Evolutionary conservation across 2,329 filamentous ascomycete species (phyloP), one percentile per base, ranked within the genome.

Genomic region (Emydomyces testavorans): DNA sequence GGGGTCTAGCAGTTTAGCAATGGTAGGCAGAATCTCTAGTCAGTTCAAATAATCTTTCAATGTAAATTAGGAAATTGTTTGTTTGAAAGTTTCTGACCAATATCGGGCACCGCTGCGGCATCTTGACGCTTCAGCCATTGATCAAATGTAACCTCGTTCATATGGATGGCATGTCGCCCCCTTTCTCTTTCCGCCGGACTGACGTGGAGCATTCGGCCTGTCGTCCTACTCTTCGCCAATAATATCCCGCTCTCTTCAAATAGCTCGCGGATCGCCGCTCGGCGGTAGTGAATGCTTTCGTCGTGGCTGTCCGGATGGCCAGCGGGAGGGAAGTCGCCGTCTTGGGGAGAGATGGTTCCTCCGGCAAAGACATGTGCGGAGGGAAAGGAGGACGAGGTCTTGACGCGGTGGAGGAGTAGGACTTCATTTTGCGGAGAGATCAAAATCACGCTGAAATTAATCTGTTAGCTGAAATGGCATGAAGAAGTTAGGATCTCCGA

Each of bases 311-410:
- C 68, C 0, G 70, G 64, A 23, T 78, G 71, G 13, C 72, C 72
- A 0, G 65, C 60, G 0, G 66, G 65, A 0, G 78, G 72, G 10
- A 74, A 68, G 16, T 64, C 57, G 26, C 85, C 88, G 57, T 96
- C 90, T 58, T 94, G 86, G 16, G 77, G 76, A 0, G 77, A 65
- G 10, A 87, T 83, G 18, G 94, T 74, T 4, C 92, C 92, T 28
- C 92, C 92, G 0, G 92, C 90, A 56, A 98, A 98, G 52, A 98
- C 92, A 61, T 96, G 88, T 0, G 90, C 92, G 0, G 86, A 90
- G 3, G 90, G 78, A 60, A 95, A 96, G 2, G 88, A 83, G 1
- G 78, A 79, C 0, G 86, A 92, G 1, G 83, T 87, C 54, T 82
- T 76, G 2, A 94, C 86, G 53, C 92, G 82, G 63, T 88, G 88